These are phyloP conservation scores for Aspergillus homomorphus DNA, from an alignment of 495 filamentous ascomycete species.

Conservation along the genomic window DNA sequence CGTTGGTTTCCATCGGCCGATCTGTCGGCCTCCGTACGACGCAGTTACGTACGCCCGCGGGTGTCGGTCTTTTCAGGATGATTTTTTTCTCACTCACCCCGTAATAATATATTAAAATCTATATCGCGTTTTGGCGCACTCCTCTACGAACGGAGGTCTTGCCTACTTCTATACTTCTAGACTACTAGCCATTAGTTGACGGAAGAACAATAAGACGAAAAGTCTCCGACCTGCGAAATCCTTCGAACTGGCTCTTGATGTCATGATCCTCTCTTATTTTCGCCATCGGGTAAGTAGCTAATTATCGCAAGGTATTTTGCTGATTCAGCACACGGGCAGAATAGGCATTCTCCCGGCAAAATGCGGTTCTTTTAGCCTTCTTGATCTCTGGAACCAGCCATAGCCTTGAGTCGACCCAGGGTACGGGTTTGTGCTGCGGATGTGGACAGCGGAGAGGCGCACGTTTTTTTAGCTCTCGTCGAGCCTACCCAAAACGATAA, in stretches of 20 bases:
- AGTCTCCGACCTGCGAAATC: neutral
- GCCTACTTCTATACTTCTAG: neutral
- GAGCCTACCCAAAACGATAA: conserved; percentile 16
- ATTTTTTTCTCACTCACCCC: conserved; percentile 5
- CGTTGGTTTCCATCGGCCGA: conserved; percentile 9
- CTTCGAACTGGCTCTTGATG: neutral
- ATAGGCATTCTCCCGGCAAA: neutral
- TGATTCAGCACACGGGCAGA: neutral
- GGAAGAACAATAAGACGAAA: neutral
- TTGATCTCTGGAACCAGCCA: neutral
- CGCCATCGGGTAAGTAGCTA: neutral
- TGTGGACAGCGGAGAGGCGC: conserved; percentile 13
- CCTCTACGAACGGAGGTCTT: neutral
- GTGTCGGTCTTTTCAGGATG: neutral
- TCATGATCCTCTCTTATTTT: no score
- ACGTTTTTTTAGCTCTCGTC: conserved; percentile 23
- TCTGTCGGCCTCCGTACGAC: conserved; percentile 15
- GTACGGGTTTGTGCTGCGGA: neutral
- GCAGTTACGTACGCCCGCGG: conserved; percentile 12
- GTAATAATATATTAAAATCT: conserved; percentile 5
- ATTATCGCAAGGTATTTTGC: neutral
- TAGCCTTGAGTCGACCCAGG: neutral
- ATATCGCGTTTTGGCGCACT: neutral
- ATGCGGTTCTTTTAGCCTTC: neutral
- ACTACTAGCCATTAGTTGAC: neutral